Conservation (phyloP, 2,329 filamentous ascomycete species). For the Raffaelea arxii region DNA sequence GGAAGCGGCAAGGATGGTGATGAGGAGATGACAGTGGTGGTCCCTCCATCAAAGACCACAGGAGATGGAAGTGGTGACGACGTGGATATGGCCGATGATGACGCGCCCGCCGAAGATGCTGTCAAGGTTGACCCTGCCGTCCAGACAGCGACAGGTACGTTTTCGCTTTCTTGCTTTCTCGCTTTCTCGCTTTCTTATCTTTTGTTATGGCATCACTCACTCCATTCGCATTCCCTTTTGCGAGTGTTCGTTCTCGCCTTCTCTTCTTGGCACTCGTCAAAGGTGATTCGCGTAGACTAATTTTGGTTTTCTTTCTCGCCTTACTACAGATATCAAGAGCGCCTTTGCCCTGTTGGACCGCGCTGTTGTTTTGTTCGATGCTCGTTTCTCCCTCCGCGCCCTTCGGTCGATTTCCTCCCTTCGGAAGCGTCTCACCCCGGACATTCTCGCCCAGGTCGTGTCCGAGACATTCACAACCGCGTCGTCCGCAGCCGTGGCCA, state of each 20-base stretch:
- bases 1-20: conserved; percentile 65
- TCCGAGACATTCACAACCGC: conserved; percentile 59
- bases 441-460: conserved; percentile 72
- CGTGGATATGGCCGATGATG: conserved; percentile 57
- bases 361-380: conserved; percentile 86
- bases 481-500: conserved; percentile 54
- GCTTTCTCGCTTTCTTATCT: neutral
- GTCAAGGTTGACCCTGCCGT: conserved; percentile 50
- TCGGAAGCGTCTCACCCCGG: conserved; percentile 78
- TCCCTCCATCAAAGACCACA: conserved; percentile 46
- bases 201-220: neutral
- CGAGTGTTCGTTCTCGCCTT: neutral
- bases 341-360: conserved; percentile 89
- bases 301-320: conserved; percentile 1
- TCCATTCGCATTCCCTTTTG: neutral
- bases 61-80: conserved; percentile 52
- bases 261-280: neutral
- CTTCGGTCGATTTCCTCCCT: conserved; percentile 92
- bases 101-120: conserved; percentile 35
- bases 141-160: conserved; percentile 51
- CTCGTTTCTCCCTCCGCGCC: conserved; percentile 87
- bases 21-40: conserved; percentile 76
- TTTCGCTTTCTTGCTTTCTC: neutral
- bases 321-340: conserved; percentile 74
- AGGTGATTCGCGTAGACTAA: neutral